These are phyloP conservation scores for Xylaria digitata DNA, from an alignment of 2,329 filamentous ascomycete species.

Conservation along the genomic window DNA sequence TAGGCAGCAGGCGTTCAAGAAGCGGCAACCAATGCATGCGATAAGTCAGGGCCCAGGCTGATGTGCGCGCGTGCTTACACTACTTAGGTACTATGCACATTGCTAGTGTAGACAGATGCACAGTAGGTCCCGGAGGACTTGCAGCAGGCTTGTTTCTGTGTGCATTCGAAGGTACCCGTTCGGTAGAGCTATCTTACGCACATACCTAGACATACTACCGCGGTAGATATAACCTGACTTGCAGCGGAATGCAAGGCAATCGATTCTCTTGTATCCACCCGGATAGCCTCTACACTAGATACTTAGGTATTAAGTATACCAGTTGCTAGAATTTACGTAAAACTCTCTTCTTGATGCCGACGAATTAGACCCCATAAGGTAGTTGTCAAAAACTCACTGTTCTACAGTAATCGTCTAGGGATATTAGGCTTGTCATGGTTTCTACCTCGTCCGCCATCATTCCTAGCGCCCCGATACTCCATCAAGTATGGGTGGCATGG, in stretches of 20 bases:
- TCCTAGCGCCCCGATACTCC: background rate
- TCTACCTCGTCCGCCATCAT: conserved; percentile 11
- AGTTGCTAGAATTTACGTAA: conserved; percentile 2
- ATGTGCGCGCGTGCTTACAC: conserved; percentile 32
- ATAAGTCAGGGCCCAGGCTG: conserved; percentile 50
- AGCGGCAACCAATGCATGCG: conserved; percentile 55
- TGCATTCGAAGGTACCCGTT: conserved; percentile 16
- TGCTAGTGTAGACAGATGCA: conserved; percentile 28
- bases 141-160: conserved; percentile 9
- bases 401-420: background rate
- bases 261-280: conserved; percentile 26
- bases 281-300: conserved; percentile 8
- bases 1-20: conserved; percentile 41
- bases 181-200: background rate
- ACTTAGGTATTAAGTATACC: background rate
- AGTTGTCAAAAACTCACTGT: conserved; percentile 1
- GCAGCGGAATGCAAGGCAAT: conserved; percentile 39
- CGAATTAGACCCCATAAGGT: background rate
- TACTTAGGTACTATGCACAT: background rate
- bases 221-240: conserved; percentile 25
- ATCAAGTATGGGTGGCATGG: conserved; percentile 6
- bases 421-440: background rate
- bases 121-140: conserved; percentile 18
- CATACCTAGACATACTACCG: conserved; percentile 16
- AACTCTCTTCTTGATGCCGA: background rate